Evolutionary conservation across 768 basidiomycete genomes (phyloP), one percentile per base, ranked within the genome.

Genomic region (Trametes villosa): DNA sequence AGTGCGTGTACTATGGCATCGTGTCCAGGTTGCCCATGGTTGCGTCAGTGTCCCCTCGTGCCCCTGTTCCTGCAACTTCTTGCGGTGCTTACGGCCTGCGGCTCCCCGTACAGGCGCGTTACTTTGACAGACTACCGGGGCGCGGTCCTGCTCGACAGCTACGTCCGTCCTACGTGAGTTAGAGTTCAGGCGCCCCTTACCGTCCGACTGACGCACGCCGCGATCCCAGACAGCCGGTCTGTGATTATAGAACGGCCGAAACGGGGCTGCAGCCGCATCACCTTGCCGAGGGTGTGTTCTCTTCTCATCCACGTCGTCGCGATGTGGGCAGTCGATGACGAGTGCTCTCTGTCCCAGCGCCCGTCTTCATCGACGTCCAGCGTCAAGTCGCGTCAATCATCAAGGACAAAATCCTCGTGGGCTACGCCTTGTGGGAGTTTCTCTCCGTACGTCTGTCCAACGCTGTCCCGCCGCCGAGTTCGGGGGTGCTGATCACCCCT

Each of bases 391-490:
- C 77, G 13, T 65, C 67, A n/a, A 64, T 81, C 44, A 75, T 85
- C 49, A 70, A 67, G 18, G 73, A 76, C 59, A 84, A 82, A 64
- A 78, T 85, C 18, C 68, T 86, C 27, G 76, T 86, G n/a, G 84
- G 85, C n/a, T 79, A 86, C 65, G 72, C 75, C 31, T 68, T 85
- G 20, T 85, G 83, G 83, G 73, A 76, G 41, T 79, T 82, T 63
- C 70, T 85, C 59, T 83, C 83, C 48, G 84, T 82, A 65, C 49
- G 77, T 72, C 49, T 12, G 4, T 9, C 30, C 48, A 45, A n/a
- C 5, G 18, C 40, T 38, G 36, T 15, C 13, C 36, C 38, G 18
- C 44, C n/a, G 11, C 54, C 48, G 49, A 6, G 12, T 30, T 36
- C 44, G 17, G 36, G 26, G 22, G 6, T 38, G 36, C 38, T 55